Percentiles rank a stretch among this genome's conserved stretches.
phyloP scores from a whole-genome alignment of 176 grass and related monocot genomes.

The Carex pumila region DNA sequence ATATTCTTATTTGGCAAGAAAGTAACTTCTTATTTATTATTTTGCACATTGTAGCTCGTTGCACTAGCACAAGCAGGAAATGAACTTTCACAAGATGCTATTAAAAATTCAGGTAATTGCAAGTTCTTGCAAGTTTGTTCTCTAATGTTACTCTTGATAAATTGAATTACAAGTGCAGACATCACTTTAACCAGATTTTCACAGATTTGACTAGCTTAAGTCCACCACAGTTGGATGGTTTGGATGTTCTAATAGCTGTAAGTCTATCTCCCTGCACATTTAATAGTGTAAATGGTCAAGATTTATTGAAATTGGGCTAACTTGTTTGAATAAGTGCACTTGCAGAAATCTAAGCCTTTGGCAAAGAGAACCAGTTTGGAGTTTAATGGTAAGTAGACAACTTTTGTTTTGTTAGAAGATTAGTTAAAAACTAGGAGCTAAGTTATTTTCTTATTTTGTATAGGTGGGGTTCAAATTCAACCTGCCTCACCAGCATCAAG shows the following conservation, averaged over 20 bases:
- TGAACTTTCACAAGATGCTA: constrained; percentile 55
- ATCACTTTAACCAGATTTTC: not conserved
- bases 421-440: not conserved
- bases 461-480: constrained; percentile 44
- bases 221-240: constrained; percentile 79
- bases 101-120: constrained; percentile 48
- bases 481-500: constrained; percentile 32
- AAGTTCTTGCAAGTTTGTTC: not conserved
- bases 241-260: constrained; percentile 63
- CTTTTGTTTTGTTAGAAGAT: constrained; percentile 15
- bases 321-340: not conserved
- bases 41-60: constrained; percentile 53
- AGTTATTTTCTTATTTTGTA: not conserved
- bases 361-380: constrained; percentile 58
- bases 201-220: constrained; percentile 73
- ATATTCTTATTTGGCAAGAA: constrained; percentile 13
- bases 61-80: constrained; percentile 73
- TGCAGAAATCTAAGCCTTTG: constrained; percentile 81
- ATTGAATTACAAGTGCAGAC: constrained; percentile 10
- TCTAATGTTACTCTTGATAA: not conserved
- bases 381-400: constrained; percentile 47
- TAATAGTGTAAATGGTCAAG: not conserved
- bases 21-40: constrained; percentile 6
- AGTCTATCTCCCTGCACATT: not conserved
- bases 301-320: constrained; percentile 6